Evolutionary conservation across 805 yeast genomes (phyloP), one percentile per base, ranked within the genome.

Genomic region (Naumovozyma dairenensis): DNA sequence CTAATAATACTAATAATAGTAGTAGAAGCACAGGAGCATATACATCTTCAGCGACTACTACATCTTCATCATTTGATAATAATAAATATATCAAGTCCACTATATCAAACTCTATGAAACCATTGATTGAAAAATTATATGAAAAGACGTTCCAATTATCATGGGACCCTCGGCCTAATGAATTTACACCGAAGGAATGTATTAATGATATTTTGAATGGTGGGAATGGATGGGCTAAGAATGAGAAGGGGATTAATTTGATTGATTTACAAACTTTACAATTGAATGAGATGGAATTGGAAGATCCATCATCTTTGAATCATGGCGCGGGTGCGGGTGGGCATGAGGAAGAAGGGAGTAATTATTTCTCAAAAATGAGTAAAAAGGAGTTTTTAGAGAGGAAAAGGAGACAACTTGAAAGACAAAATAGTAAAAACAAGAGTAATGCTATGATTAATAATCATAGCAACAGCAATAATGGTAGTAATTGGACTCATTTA

Each of bases 201-300:
- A 67, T 86, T 8, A 74, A 75, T 21, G 93, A 84, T 54, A 80
- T 87, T 2, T 69, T 83, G 37, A 67, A 71, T 19, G 80, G 82
- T 20, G 81, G 83, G 1, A 71, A 72, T 33, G 92, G 85, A 2
- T 77, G 78, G 78, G 72, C 69, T 17, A 55, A 51, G 34, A 56
- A 57, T 36, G 63, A 57, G 32, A 55, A 54, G 20, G 61, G 61
- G n/a, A 40, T 53, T n/a, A 48, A 46, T 28, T 28, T 56, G 18
- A 50, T 56, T 16, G 61, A 56, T 38, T 36, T 55, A 14, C 57
- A 55, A 25, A 56, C 59, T 5, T 38, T 55, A 26, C 41, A 44
- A 28, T 29, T 55, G 21, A 41, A 47, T 13, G 57, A 55, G 30
- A 15, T 49, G 32, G 60, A 53, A 31, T 26, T 30, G 9, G 48